Conservation (phyloP, 495 filamentous ascomycete genomes). For the Aspergillus diversus region DNA sequence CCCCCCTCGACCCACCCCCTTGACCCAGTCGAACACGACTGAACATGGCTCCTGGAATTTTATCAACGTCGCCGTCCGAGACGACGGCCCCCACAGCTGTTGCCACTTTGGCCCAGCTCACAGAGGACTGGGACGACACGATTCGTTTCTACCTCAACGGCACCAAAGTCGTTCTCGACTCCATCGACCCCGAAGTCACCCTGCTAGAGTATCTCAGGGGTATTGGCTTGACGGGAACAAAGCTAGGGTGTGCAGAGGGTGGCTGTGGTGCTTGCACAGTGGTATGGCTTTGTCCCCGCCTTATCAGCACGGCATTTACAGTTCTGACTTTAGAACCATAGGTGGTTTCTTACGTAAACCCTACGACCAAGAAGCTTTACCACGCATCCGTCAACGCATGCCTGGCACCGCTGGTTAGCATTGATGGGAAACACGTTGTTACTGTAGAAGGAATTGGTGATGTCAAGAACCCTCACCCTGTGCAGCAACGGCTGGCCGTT, state of each 20-base stretch:
- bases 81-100: constrained; percentile 45
- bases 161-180: constrained; percentile 82
- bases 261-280: constrained; percentile 98
- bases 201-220: constrained; percentile 89
- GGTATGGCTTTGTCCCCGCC: constrained; percentile 41
- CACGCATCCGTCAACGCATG: constrained; percentile 95
- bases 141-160: constrained; percentile 93
- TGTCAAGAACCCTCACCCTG: constrained; percentile 82
- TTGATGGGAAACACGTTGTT: constrained; percentile 98
- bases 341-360: constrained; percentile 89
- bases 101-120: constrained; percentile 55
- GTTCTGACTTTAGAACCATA: constrained; percentile 27
- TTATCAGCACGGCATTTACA: not conserved
- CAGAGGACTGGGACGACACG: constrained; percentile 66
- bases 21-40: not conserved
- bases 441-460: constrained; percentile 98
- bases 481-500: constrained; percentile 89
- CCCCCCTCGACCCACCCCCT: not conserved
- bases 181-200: constrained; percentile 87
- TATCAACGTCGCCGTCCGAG: constrained; percentile 47
- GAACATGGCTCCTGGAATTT: constrained; percentile 64
- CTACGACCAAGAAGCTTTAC: constrained; percentile 85
- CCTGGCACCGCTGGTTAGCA: constrained; percentile 84
- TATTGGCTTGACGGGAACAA: constrained; percentile 80
- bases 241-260: constrained; percentile 86